phyloP scores from a whole-genome alignment of 345 rosid genomes.

The Eucalyptus shirleyi region DNA sequence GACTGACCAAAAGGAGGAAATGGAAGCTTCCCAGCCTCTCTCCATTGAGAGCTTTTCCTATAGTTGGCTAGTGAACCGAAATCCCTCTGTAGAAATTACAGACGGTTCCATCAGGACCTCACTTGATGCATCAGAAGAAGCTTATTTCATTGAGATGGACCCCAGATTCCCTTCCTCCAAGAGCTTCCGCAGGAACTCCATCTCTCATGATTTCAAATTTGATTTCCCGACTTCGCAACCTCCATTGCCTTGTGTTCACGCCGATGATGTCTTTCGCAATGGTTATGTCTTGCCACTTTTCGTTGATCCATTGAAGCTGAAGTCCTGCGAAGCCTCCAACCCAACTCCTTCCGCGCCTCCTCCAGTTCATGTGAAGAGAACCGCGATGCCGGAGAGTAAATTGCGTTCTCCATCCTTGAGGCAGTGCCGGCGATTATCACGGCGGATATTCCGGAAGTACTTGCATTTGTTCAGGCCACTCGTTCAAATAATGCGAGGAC shows the following conservation, averaged over 20 bases:
- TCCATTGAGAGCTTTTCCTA: conserved; percentile 94
- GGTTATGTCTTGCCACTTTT: conserved; percentile 68
- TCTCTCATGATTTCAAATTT: conserved; percentile 57
- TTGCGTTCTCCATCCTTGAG: conserved; percentile 22
- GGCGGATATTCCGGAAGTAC: conserved; percentile 49
- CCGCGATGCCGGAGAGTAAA: background rate
- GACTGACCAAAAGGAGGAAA: conserved; percentile 1
- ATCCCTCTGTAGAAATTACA: conserved; percentile 45
- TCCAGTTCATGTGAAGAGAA: conserved; percentile 10
- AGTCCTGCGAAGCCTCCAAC: conserved; percentile 10
- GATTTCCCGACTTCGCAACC: conserved; percentile 53
- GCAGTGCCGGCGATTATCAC: conserved; percentile 46
- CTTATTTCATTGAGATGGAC: conserved; percentile 95
- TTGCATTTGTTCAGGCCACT: conserved; percentile 63
- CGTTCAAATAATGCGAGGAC: conserved; percentile 36
- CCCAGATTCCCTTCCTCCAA: conserved; percentile 84
- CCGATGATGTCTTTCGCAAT: conserved; percentile 77
- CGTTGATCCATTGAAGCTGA: conserved; percentile 24
- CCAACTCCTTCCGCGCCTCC: conserved; percentile 7
- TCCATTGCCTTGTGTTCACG: conserved; percentile 40
- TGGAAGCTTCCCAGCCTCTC: conserved; percentile 68
- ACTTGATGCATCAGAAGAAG: conserved; percentile 53
- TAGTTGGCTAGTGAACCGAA: conserved; percentile 77
- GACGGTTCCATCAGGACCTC: conserved; percentile 35
- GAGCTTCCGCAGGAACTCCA: conserved; percentile 52